These are phyloP conservation scores for Penicillium dipodomyicola DNA, from an alignment of 495 filamentous ascomycete genomes.

Conservation along the genomic window DNA sequence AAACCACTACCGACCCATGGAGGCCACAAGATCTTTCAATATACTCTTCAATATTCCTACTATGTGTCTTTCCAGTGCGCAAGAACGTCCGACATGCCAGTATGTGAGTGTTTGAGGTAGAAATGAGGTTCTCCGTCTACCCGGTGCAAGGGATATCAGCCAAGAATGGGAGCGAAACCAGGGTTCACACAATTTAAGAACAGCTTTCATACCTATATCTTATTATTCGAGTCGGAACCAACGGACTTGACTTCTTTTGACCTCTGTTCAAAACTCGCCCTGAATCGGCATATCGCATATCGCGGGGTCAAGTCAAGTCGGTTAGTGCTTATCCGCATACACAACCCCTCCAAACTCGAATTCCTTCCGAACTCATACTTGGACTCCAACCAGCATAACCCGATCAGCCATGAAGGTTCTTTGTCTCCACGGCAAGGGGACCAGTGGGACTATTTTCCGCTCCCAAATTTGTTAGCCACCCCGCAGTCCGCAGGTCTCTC, in stretches of 20 bases:
- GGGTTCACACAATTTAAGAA: not conserved
- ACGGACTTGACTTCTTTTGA: not conserved
- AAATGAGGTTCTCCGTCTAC: not conserved
- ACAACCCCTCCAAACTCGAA: not conserved
- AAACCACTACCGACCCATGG: not conserved
- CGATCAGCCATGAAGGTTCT: slow-evolving; percentile 52
- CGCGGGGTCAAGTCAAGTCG: slow-evolving; percentile 3
- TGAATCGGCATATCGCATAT: not conserved
- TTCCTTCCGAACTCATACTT: not conserved
- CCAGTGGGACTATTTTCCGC: slow-evolving; percentile 56
- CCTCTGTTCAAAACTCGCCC: not conserved
- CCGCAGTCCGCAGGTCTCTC: not conserved
- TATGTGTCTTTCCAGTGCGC: not conserved
- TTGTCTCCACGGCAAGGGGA: slow-evolving; percentile 63
- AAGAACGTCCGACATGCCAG: not conserved
- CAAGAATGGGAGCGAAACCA: not conserved
- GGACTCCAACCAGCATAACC: not conserved
- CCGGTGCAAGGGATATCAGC: not conserved
- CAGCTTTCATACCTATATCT: not conserved
- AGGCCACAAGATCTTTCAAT: not conserved
- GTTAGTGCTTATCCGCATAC: not conserved
- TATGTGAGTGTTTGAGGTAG: not conserved
- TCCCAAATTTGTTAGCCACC: slow-evolving; percentile 53
- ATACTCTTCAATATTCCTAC: not conserved
- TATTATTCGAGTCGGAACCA: not conserved